Base-by-base conservation (phyloP, 148 eudicot species). In the Beta vulgaris region DNA sequence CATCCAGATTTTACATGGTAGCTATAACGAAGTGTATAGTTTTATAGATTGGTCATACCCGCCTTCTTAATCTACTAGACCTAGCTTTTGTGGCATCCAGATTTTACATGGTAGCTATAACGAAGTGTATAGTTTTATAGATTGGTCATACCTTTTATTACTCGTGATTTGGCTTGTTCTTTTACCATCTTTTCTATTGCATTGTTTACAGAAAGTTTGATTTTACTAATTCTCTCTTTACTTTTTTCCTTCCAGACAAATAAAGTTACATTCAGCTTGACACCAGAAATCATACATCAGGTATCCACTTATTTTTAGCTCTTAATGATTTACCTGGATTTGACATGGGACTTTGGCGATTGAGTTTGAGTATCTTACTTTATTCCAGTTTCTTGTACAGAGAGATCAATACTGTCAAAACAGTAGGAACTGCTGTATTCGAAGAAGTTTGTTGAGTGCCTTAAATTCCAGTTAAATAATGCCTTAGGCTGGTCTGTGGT, bases 251-350 rank as follows among this genome's bases (percentile, higher is more conserved):
- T 85, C 40, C 93, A 95, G 98, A 80, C 98, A 21, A 95, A 95
- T 86, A 88, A 88, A 83, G 98, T 95, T 63, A 95, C 96, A 15
- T 92, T 88, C 80, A 90, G 81, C 84, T 82, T 95, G 91, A 88
- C 98, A 15, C 96, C 96, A 28, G 98, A 95, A 84, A 89, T 95
- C 77, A 92, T 95, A 82, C 97, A 87, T 80, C 98, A 95, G 98
- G 98, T 89, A 85, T 48, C 72, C 55, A 21, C 31, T 31, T 23
- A 23, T 43, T 61, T 32, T 36, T 28, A 7, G 46, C 34, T 70
- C n/a, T n/a, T n/a, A n/a, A n/a, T 44, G 9, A 26, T 62, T 64
- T 23, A 4, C 32, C 37, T 23, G 11, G 15, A 57, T 25, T 57
- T 54, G 2, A 26, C 42, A 28, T 23, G 19, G 5, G 36, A 39